A percentile compares a stretch with the other conserved stretches of the same genome.
These are phyloP conservation scores for Claviceps pazoutovae DNA, from an alignment of 2,329 filamentous ascomycete species.

Conservation along the genomic window DNA sequence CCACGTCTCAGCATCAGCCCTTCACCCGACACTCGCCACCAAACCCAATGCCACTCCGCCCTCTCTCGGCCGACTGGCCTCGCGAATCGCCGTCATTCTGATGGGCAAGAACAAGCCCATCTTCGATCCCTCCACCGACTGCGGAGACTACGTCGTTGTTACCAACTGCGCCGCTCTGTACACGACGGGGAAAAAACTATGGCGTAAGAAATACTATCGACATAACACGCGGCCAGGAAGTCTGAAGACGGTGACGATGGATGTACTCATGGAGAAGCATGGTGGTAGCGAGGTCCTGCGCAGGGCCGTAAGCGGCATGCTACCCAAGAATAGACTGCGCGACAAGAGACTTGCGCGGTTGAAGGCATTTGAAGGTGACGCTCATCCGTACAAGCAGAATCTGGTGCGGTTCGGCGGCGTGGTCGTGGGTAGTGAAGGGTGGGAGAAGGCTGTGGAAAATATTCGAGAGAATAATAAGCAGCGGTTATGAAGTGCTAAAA, in stretches of 20 bases:
- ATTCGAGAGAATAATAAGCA: slow-evolving; percentile 35
- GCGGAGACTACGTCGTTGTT: slow-evolving; percentile 96
- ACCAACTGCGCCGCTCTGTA: slow-evolving; percentile 77
- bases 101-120: slow-evolving; percentile 99
- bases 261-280: slow-evolving; percentile 84
- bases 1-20: slow-evolving; percentile 58
- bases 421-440: slow-evolving; percentile 37
- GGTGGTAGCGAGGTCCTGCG: slow-evolving; percentile 83
- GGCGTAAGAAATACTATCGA: slow-evolving; percentile 90
- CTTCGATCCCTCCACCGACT: slow-evolving; percentile 93
- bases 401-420: slow-evolving; percentile 58
- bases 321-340: slow-evolving; percentile 88
- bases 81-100: slow-evolving; percentile 69
- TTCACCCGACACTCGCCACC: slow-evolving; percentile 46
- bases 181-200: slow-evolving; percentile 81
- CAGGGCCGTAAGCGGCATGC: slow-evolving; percentile 89
- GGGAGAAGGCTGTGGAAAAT: slow-evolving; percentile 36
- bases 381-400: slow-evolving; percentile 86
- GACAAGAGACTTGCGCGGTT: slow-evolving; percentile 76
- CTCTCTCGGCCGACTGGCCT: slow-evolving; percentile 79
- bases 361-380: slow-evolving; percentile 90
- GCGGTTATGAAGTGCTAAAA: slow-evolving; percentile 29
- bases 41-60: slow-evolving; percentile 48
- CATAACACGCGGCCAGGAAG: slow-evolving; percentile 85
- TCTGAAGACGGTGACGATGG: slow-evolving; percentile 83